A percentile compares a stretch with the other conserved stretches of the same genome.
phyloP scores from a whole-genome alignment of 768 basidiomycete species.

The Nidularia pulvinata region DNA sequence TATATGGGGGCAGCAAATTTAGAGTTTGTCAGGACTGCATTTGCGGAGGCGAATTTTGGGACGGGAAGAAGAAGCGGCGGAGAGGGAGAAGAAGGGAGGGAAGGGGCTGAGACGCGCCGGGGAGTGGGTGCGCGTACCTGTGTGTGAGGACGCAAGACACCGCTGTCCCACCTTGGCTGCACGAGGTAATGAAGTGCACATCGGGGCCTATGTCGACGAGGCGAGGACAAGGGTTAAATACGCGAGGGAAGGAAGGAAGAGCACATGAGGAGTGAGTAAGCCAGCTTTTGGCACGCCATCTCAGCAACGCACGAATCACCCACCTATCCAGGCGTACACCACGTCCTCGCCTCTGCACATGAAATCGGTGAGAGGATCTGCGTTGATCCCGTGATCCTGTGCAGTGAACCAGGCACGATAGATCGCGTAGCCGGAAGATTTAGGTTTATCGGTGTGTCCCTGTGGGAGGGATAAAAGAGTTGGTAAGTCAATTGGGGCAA shows the following conservation, averaged over 20 bases:
- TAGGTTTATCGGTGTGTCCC: constrained; percentile 17
- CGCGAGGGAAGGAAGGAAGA: too few relatives aligned
- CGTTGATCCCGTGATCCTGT: neutral
- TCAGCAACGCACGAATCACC: neutral
- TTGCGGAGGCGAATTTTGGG: neutral
- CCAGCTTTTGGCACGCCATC: too few relatives aligned
- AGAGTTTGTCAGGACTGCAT: neutral
- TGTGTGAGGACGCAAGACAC: constrained; percentile 5
- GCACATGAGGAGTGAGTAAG: too few relatives aligned
- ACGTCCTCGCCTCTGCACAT: constrained; percentile 3
- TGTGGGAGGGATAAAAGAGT: neutral
- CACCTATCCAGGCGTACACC: constrained; percentile 5
- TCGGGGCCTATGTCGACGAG: constrained; percentile 1
- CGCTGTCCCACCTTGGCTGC: constrained; percentile 1
- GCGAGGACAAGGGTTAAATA: neutral
- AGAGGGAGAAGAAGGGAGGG: neutral
- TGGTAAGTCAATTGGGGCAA: too few relatives aligned
- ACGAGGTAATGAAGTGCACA: constrained; percentile 3
- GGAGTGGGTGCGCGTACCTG: neutral
- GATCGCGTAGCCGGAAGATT: constrained; percentile 18
- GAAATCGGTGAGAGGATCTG: constrained; percentile 5
- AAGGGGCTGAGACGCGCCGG: neutral
- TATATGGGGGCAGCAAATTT: neutral
- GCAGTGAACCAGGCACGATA: constrained; percentile 18
- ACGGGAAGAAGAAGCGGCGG: neutral